A percentile compares a stretch with the other conserved stretches of the same genome.
phyloP scores from a whole-genome alignment of 208 protist species.

The Trypanosoma cruzi region DNA sequence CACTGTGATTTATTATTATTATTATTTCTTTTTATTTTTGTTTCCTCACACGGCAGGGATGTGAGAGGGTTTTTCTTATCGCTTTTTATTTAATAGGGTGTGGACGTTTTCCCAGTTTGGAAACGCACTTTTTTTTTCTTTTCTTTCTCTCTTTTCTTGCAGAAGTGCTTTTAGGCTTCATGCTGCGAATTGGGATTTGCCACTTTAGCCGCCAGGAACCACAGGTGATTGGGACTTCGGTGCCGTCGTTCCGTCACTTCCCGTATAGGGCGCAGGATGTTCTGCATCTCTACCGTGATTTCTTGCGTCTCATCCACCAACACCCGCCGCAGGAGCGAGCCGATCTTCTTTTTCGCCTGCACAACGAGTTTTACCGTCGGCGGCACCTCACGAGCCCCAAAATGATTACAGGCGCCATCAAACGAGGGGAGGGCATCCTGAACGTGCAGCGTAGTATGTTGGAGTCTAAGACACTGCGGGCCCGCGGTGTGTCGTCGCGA shows the following conservation, averaged over 20 bases:
- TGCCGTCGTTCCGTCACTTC: conserved; percentile 75
- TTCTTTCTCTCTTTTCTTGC: too few relatives aligned
- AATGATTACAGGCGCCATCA: conserved; percentile 65
- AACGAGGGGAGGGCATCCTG: conserved; percentile 68
- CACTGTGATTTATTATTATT: conserved; percentile 1
- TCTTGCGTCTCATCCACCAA: conserved; percentile 82
- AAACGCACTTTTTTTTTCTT: conserved; percentile 3
- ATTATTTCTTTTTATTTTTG: neutral
- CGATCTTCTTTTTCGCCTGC: conserved; percentile 77
- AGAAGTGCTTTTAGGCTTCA: conserved; percentile 19
- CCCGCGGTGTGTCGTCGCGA: conserved; percentile 35
- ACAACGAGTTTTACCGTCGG: conserved; percentile 75
- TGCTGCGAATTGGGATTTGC: conserved; percentile 2
- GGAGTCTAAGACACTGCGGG: conserved; percentile 34
- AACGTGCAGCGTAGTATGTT: conserved; percentile 63
- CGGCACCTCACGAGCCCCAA: conserved; percentile 66
- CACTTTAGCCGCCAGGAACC: conserved; percentile 14
- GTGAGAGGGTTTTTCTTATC: neutral
- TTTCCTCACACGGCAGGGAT: neutral
- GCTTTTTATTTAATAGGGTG: neutral
- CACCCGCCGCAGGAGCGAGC: conserved; percentile 63
- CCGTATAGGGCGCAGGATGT: conserved; percentile 69
- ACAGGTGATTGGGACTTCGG: conserved; percentile 71
- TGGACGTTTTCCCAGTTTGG: too few relatives aligned
- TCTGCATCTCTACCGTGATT: conserved; percentile 73